Evolutionary conservation across 1,284 basidiomycete species (phyloP).

Genomic region (Serendipita sp.): DNA sequence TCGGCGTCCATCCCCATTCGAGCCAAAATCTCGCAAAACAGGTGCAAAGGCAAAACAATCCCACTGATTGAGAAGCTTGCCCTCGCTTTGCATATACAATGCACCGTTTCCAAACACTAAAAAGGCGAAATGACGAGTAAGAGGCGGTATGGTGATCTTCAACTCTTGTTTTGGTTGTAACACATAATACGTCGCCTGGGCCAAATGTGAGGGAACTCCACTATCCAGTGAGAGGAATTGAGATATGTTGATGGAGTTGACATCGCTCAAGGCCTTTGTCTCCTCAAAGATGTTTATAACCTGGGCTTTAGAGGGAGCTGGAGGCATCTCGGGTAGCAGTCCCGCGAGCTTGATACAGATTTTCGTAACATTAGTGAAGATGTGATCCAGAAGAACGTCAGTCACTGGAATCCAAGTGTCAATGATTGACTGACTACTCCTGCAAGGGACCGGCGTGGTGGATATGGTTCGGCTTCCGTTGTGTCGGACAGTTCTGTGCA

Average conservation of each 20-base stretch:
- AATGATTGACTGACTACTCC: too few relatives aligned
- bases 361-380: too few relatives aligned
- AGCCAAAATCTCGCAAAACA: background rate
- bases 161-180: background rate
- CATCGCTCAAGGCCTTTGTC: background rate
- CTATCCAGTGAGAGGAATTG: background rate
- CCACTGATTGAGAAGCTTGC: background rate
- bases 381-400: too few relatives aligned
- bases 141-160: background rate
- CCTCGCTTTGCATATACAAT: background rate
- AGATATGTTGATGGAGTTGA: background rate
- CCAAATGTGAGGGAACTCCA: background rate
- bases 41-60: slow-evolving; percentile 1
- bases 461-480: too few relatives aligned
- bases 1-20: background rate
- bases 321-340: background rate
- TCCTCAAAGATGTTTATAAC: background rate
- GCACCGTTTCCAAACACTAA: background rate
- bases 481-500: too few relatives aligned
- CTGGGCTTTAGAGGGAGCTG: background rate
- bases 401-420: too few relatives aligned
- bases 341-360: background rate
- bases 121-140: background rate
- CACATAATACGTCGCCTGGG: background rate
- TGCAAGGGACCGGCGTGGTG: too few relatives aligned